A percentile compares a stretch with the other conserved stretches of the same genome.
These are phyloP conservation scores for Phlyctochytrium arcticum DNA, from an alignment of 192 early-diverging fungal genomes.

Conservation along the genomic window DNA sequence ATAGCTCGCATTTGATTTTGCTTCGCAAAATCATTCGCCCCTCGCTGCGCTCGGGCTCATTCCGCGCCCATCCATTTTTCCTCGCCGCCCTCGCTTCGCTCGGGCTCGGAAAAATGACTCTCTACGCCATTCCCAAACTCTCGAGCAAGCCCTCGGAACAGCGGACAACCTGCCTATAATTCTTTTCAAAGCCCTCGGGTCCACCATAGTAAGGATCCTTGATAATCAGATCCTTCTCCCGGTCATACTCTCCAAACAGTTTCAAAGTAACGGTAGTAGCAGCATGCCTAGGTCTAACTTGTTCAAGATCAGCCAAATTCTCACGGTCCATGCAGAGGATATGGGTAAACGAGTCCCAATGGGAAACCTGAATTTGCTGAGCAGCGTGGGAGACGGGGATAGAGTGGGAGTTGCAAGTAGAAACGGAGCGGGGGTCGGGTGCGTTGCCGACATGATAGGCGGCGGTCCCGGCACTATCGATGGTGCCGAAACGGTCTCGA, in stretches of 20 bases:
- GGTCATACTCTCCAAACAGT: conserved; percentile 79
- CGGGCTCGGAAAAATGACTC: too few relatives aligned
- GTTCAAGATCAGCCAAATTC: conserved; percentile 69
- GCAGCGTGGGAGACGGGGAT: conserved; percentile 73
- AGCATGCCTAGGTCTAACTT: too few relatives aligned
- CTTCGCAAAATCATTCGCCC: too few relatives aligned
- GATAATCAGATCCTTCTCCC: conserved; percentile 66
- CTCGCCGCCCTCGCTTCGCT: too few relatives aligned
- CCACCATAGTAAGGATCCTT: conserved; percentile 74
- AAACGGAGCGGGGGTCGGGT: conserved; percentile 67
- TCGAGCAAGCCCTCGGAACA: conserved; percentile 68
- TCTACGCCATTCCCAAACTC: conserved; percentile 38
- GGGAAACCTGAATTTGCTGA: conserved; percentile 56
- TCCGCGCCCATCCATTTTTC: too few relatives aligned
- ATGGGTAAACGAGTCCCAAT: conserved; percentile 76
- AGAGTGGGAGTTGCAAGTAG: conserved; percentile 64
- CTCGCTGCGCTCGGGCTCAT: too few relatives aligned
- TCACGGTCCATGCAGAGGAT: conserved; percentile 89
- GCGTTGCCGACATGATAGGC: conserved; percentile 73
- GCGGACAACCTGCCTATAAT: conserved; percentile 70
- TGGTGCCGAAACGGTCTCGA: conserved; percentile 46
- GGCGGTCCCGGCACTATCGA: conserved; percentile 87
- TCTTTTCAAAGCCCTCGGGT: conserved; percentile 68
- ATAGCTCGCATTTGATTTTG: too few relatives aligned
- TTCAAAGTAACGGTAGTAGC: conserved; percentile 36